A percentile compares a stretch with the other conserved stretches of the same genome.
phyloP scores from a whole-genome alignment of 495 filamentous ascomycete species.

The Hypoxylon subgilvum region DNA sequence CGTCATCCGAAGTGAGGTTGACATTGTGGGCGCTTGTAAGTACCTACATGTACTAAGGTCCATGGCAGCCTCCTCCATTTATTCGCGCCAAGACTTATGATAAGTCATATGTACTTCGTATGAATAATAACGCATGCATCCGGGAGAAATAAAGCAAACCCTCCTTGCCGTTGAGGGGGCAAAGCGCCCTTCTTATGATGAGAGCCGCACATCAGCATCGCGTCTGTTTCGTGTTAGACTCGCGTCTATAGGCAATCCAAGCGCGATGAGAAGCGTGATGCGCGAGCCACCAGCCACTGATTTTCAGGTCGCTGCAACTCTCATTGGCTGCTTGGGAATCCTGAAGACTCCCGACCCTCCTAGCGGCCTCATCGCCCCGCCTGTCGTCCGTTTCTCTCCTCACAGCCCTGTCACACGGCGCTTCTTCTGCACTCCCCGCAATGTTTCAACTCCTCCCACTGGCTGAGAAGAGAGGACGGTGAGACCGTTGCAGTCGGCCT shows the following conservation, averaged over 20 bases:
- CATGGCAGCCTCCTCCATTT: too few relatives aligned
- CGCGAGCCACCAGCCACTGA: conserved; percentile 36
- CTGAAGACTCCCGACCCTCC: conserved; percentile 3
- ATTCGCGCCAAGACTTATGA: too few relatives aligned
- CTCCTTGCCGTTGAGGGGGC: too few relatives aligned
- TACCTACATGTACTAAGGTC: too few relatives aligned
- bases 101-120: too few relatives aligned
- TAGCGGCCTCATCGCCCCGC: conserved; percentile 17
- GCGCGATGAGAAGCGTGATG: conserved; percentile 25
- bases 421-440: conserved; percentile 31
- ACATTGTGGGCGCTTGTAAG: too few relatives aligned
- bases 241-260: conserved; percentile 35
- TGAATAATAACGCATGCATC: too few relatives aligned
- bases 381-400: conserved; percentile 10
- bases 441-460: conserved; percentile 37
- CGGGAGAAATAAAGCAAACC: too few relatives aligned
- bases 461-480: conserved; percentile 24
- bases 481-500: conserved; percentile 39
- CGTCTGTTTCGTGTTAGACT: conserved; percentile 43
- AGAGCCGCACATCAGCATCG: conserved; percentile 16
- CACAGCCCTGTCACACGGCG: conserved; percentile 20
- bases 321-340: conserved; percentile 36
- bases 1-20: too few relatives aligned
- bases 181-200: too few relatives aligned
- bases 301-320: conserved; percentile 13